These are phyloP conservation scores for Cordyceps cateniannulata DNA, from an alignment of 2,329 filamentous ascomycete species.

Conservation along the genomic window DNA sequence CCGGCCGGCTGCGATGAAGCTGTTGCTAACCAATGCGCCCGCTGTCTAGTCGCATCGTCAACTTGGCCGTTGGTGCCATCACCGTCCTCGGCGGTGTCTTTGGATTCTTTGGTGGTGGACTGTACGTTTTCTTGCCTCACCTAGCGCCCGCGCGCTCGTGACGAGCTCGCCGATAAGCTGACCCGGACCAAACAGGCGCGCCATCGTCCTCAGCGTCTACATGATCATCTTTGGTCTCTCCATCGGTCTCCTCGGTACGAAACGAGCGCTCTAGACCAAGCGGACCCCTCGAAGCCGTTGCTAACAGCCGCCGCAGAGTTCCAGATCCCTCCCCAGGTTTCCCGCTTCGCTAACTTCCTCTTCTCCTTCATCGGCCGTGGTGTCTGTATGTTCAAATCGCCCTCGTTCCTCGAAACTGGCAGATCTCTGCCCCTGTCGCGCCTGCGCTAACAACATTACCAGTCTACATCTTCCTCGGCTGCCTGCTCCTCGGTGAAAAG, in stretches of 20 bases:
- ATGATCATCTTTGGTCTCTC: conserved; percentile 84
- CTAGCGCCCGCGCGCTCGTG: neutral
- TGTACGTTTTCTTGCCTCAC: conserved; percentile 42
- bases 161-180: conserved; percentile 12
- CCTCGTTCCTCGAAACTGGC: neutral
- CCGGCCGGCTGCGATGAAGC: neutral
- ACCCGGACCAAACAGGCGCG: conserved; percentile 21
- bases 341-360: conserved; percentile 93
- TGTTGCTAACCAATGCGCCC: conserved; percentile 27
- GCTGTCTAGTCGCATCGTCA: conserved; percentile 75
- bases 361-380: conserved; percentile 96
- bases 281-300: neutral
- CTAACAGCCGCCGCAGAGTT: conserved; percentile 56
- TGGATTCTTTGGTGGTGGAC: conserved; percentile 56
- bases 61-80: conserved; percentile 78
- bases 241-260: conserved; percentile 58
- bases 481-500: conserved; percentile 65
- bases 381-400: conserved; percentile 61
- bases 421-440: neutral
- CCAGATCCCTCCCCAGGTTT: conserved; percentile 87
- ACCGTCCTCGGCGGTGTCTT: conserved; percentile 80
- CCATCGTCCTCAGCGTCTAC: conserved; percentile 76
- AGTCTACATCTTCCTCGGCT: conserved; percentile 97
- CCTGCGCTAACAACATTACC: conserved; percentile 10
- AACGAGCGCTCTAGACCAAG: neutral